Evolutionary conservation across 352 stramenopile genomes (phyloP).

Genomic region (Phytophthora nicotianae): DNA sequence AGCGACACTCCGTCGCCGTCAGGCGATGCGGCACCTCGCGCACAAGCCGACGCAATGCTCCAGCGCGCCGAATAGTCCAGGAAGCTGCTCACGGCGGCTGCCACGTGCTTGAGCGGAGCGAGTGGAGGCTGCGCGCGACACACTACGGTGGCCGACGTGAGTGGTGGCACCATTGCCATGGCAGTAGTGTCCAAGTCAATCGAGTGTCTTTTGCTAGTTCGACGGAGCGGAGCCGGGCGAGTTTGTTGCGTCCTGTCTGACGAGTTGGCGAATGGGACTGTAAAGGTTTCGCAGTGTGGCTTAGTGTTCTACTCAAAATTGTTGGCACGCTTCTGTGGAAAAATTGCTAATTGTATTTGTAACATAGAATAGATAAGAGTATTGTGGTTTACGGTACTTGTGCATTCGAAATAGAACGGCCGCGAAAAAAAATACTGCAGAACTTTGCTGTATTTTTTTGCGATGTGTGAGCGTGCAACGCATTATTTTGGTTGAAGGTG

Average conservation of each 20-base stretch:
- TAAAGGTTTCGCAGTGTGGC: conserved; percentile 3
- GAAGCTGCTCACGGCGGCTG: conserved; percentile 32
- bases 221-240: conserved; percentile 24
- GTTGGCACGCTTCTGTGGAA: neutral
- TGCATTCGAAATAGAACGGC: conserved; percentile 23
- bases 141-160: conserved; percentile 31
- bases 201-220: conserved; percentile 19
- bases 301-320: conserved; percentile 2
- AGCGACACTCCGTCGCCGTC: conserved; percentile 12
- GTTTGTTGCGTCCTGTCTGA: conserved; percentile 26
- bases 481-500: neutral
- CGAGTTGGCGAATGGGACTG: conserved; percentile 7
- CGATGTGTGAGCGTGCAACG: neutral
- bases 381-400: conserved; percentile 6
- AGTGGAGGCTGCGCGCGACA: conserved; percentile 32
- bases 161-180: conserved; percentile 8
- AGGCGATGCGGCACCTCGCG: conserved; percentile 2
- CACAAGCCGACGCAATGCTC: conserved; percentile 30
- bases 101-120: conserved; percentile 38
- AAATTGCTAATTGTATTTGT: conserved; percentile 1
- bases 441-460: neutral
- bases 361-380: neutral
- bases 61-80: conserved; percentile 34
- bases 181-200: neutral
- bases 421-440: conserved; percentile 2